Percentiles rank a stretch among this genome's conserved stretches.
Conservation (phyloP, 169 alveolate species). For the Theileria parva region DNA sequence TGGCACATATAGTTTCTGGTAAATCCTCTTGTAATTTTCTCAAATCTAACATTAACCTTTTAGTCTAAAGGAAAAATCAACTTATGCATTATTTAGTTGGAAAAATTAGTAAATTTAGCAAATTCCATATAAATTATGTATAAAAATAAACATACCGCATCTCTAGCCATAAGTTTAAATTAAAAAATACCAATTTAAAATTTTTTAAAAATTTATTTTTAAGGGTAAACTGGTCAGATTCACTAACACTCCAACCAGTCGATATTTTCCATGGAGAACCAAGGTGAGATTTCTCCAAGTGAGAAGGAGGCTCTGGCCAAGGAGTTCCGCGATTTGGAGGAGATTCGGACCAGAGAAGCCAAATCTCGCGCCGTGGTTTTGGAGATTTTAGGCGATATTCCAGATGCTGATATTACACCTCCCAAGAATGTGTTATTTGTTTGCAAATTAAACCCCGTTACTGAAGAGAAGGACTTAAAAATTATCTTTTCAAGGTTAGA, state of each 20-base stretch:
- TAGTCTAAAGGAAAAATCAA: slow-evolving; percentile 49
- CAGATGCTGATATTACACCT: slow-evolving; percentile 97
- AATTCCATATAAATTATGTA: neutral
- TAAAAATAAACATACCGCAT: slow-evolving; percentile 15
- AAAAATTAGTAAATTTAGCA: neutral
- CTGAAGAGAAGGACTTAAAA: slow-evolving; percentile 96
- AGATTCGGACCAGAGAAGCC: slow-evolving; percentile 87
- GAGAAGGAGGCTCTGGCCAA: slow-evolving; percentile 78
- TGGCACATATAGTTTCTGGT: slow-evolving; percentile 91
- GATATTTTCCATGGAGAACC: slow-evolving; percentile 60
- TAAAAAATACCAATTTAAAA: neutral
- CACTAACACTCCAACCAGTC: neutral
- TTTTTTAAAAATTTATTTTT: neutral
- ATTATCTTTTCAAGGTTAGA: slow-evolving; percentile 82
- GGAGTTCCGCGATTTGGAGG: slow-evolving; percentile 82
- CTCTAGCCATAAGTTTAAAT: slow-evolving; percentile 6
- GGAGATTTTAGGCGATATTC: slow-evolving; percentile 96
- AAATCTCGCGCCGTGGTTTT: slow-evolving; percentile 92
- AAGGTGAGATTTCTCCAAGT: slow-evolving; percentile 31
- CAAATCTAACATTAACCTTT: slow-evolving; percentile 89
- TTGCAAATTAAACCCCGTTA: slow-evolving; percentile 95
- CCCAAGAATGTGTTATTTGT: slow-evolving; percentile 98
- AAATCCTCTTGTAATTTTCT: slow-evolving; percentile 89
- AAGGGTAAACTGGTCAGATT: neutral
- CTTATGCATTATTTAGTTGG: neutral